Conservation (phyloP, 2,329 filamentous ascomycete species). For the Fusarium secorum region DNA sequence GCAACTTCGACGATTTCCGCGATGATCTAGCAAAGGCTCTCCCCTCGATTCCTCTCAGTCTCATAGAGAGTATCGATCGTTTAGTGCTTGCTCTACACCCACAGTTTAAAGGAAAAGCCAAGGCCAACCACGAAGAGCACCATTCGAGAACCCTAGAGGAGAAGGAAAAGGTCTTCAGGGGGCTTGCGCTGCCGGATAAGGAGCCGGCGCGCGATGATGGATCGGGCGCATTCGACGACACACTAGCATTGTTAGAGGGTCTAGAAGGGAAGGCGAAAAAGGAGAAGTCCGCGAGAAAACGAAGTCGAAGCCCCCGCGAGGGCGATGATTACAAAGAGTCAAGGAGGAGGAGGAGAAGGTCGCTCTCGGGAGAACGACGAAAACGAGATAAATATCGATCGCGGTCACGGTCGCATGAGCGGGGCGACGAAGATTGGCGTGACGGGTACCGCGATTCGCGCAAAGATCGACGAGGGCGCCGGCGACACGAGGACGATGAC, state of each 20-base stretch:
- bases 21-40: slow-evolving; percentile 66
- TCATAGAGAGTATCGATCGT: slow-evolving; percentile 91
- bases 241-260: slow-evolving; percentile 88
- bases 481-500: slow-evolving; percentile 52
- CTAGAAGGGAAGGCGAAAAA: slow-evolving; percentile 73
- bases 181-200: slow-evolving; percentile 85
- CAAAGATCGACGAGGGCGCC: slow-evolving; percentile 48
- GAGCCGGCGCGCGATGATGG: slow-evolving; percentile 51
- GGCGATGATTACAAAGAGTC: slow-evolving; percentile 56
- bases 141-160: slow-evolving; percentile 63
- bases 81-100: slow-evolving; percentile 91
- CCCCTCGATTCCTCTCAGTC: slow-evolving; percentile 82
- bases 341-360: slow-evolving; percentile 50
- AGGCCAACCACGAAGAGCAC: slow-evolving; percentile 49
- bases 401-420: slow-evolving; percentile 50
- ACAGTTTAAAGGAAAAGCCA: slow-evolving; percentile 70
- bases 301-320: slow-evolving; percentile 64
- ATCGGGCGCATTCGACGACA: slow-evolving; percentile 84
- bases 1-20: slow-evolving; percentile 76
- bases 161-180: slow-evolving; percentile 89
- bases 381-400: slow-evolving; percentile 48
- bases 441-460: slow-evolving; percentile 45
- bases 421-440: slow-evolving; percentile 57
- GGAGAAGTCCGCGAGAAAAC: slow-evolving; percentile 60
- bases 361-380: slow-evolving; percentile 53